These are phyloP conservation scores for Fragilaria crotonensis DNA, from an alignment of 108 stramenopile genomes.

Conservation along the genomic window DNA sequence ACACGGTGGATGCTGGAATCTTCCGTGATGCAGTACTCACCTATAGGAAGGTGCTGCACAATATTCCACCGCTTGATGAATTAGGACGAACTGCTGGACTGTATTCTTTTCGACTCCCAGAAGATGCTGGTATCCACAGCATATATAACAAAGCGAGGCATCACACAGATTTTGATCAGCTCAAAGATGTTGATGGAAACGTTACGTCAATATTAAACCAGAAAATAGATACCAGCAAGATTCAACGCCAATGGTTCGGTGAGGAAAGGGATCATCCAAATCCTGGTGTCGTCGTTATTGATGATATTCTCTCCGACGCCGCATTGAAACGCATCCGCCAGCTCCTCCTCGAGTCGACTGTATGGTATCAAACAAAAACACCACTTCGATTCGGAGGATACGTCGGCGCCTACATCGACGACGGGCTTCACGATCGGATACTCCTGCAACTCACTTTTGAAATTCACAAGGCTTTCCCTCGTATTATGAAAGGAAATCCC, in stretches of 20 bases:
- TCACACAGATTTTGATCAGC: conserved; percentile 25
- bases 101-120: conserved; percentile 41
- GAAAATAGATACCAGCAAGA: neutral
- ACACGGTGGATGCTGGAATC: conserved; percentile 16
- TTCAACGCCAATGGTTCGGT: conserved; percentile 24
- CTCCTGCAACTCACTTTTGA: conserved; percentile 48
- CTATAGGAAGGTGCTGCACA: conserved; percentile 29
- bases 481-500: conserved; percentile 43
- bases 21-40: conserved; percentile 33
- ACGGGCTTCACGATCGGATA: conserved; percentile 55
- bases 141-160: conserved; percentile 55
- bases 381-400: conserved; percentile 55
- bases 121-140: conserved; percentile 19
- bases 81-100: conserved; percentile 36
- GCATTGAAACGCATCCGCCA: conserved; percentile 28
- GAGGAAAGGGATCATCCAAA: conserved; percentile 1
- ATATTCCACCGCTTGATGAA: conserved; percentile 42
- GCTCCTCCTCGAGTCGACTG: conserved; percentile 27
- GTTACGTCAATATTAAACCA: conserved; percentile 12
- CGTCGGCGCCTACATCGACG: conserved; percentile 67
- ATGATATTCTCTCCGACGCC: conserved; percentile 26
- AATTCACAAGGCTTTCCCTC: conserved; percentile 35
- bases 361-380: conserved; percentile 64
- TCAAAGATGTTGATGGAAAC: conserved; percentile 3
- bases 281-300: conserved; percentile 31